Base-by-base conservation (phyloP, 768 basidiomycete species). In the Boletus fagicola region DNA sequence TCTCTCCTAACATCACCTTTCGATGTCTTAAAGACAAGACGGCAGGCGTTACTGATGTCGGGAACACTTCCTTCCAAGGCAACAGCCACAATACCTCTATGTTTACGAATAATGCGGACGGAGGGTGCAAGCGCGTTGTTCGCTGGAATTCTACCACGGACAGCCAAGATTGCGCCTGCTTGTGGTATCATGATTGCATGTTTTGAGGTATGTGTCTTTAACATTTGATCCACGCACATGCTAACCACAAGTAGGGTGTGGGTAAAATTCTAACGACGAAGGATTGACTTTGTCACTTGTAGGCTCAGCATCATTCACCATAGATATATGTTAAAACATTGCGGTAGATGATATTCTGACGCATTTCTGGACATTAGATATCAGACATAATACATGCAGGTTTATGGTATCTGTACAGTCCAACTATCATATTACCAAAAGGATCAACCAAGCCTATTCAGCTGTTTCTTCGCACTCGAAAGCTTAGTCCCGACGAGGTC, bases 141-240 rank as follows among this genome's bases (percentile, higher is more conserved):
- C 68, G 86, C 92, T 35, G 97, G 97, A 0, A 74, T 93, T 40
- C 72, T 86, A 9, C 96, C 96, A 50, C 86, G 97, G 39, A 85
- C 95, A 51, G 93, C 86, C 43, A 99, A 98, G 74, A 96, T 97
- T 60, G 93, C 93, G 12, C 97, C 97, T 39, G 97, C 96, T 42
- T 99, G 97, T 73, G 96, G 96, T 24, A 88, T 99, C 62, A 98
- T 98, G 96, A 97, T 98, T 70, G 85, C 91, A 54, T 94, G 88
- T 71, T 98, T 88, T 69, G 95, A 98, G 84, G 94, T 86, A 63
- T 31, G 81, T 44, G 24, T 20, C 39, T 52, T 56, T 35, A 1
- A 24, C 26, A 28, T 26, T 54, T 13, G 56, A 36, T 28, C 46
- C 7, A 56, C 72, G 36, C 35, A 26, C 28, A 56, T 36, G 13